These are phyloP conservation scores for Cercophora samala DNA, from an alignment of 495 filamentous ascomycete species.

Conservation along the genomic window DNA sequence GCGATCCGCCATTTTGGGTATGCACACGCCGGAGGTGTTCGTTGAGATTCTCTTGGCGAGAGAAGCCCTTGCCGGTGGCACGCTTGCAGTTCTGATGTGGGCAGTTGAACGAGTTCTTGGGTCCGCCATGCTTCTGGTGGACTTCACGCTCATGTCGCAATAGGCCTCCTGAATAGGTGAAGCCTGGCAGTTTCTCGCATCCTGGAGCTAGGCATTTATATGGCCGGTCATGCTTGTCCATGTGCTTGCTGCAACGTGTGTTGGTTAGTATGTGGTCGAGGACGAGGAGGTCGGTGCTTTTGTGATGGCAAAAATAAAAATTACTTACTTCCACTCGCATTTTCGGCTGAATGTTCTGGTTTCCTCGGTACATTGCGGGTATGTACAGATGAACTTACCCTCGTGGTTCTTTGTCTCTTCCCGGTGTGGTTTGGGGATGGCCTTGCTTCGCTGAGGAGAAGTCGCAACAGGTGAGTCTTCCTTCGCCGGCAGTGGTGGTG, in stretches of 20 bases:
- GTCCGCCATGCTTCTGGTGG: conserved; percentile 79
- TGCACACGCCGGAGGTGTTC: conserved; percentile 85
- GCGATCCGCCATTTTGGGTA: conserved; percentile 35
- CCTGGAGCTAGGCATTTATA: conserved; percentile 74
- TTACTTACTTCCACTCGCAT: conserved; percentile 87
- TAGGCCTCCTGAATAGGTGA: conserved; percentile 89
- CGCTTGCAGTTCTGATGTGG: conserved; percentile 78
- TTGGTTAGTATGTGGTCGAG: not conserved
- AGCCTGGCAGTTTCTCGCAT: conserved; percentile 86
- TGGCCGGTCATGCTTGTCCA: conserved; percentile 93
- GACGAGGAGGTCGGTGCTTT: conserved; percentile 7
- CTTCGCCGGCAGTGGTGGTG: conserved; percentile 12
- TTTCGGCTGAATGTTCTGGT: conserved; percentile 68
- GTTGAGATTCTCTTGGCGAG: conserved; percentile 79
- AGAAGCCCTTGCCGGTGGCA: conserved; percentile 72
- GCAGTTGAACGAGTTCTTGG: conserved; percentile 74
- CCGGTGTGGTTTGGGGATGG: conserved; percentile 50
- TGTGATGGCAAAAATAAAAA: not conserved
- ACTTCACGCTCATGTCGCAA: conserved; percentile 87
- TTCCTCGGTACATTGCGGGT: conserved; percentile 54
- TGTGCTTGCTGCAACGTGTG: conserved; percentile 67
- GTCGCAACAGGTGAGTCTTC: conserved; percentile 28
- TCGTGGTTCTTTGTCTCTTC: conserved; percentile 55
- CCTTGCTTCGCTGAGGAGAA: conserved; percentile 40
- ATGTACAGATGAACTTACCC: conserved; percentile 69